Evolutionary conservation across 208 protist species (phyloP).

Genomic region (Wallacemonas sp.): DNA sequence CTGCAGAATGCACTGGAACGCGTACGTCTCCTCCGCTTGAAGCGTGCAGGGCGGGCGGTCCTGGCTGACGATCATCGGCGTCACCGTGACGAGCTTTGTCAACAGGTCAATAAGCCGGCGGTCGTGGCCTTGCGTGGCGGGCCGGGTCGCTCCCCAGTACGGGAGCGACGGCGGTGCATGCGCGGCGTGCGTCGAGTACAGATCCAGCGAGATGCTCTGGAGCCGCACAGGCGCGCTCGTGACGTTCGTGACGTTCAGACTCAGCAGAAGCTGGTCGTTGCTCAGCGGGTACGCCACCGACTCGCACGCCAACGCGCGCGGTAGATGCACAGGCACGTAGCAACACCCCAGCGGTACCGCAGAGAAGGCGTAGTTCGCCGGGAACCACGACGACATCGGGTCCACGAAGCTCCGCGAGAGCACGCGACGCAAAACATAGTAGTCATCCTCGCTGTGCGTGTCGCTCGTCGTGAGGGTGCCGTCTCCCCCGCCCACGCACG

Average conservation of each 20-base stretch:
- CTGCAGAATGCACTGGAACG: slow-evolving; percentile 79
- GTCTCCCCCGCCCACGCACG: neutral
- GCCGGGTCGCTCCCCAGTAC: slow-evolving; percentile 40
- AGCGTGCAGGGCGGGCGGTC: slow-evolving; percentile 52
- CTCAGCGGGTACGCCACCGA: slow-evolving; percentile 47
- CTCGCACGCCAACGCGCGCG: slow-evolving; percentile 40
- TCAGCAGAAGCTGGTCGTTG: slow-evolving; percentile 55
- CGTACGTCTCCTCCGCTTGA: slow-evolving; percentile 62
- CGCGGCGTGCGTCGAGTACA: slow-evolving; percentile 46
- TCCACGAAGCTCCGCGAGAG: slow-evolving; percentile 14
- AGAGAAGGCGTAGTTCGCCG: slow-evolving; percentile 7
- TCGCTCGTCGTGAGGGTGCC: neutral
- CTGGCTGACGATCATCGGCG: slow-evolving; percentile 56
- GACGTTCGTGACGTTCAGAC: slow-evolving; percentile 59
- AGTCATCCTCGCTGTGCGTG: neutral
- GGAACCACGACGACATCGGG: slow-evolving; percentile 7
- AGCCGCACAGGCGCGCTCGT: slow-evolving; percentile 34
- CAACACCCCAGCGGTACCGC: slow-evolving; percentile 37
- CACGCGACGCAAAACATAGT: slow-evolving; percentile 17
- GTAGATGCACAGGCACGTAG: slow-evolving; percentile 36
- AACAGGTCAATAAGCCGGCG: slow-evolving; percentile 53
- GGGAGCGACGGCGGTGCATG: slow-evolving; percentile 24
- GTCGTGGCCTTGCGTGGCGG: slow-evolving; percentile 39
- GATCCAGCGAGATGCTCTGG: slow-evolving; percentile 55
- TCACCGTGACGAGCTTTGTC: slow-evolving; percentile 49